Base-by-base conservation (phyloP, 345 rosid species). In the Eucalyptus curtisii region DNA sequence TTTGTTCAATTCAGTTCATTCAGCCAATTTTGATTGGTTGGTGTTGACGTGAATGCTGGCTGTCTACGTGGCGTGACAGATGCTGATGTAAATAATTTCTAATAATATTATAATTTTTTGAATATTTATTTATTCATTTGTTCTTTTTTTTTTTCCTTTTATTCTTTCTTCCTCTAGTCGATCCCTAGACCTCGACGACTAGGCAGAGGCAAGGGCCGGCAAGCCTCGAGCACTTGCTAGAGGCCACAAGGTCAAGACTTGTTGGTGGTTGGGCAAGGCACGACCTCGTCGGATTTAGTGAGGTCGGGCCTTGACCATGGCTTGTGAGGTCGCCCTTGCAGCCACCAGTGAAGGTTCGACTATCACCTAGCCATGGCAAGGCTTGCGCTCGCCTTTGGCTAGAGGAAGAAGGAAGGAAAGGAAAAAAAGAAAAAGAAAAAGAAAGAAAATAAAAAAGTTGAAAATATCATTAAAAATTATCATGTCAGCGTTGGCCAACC, bases 401-500 rank as follows among this genome's bases (percentile, higher is more conserved):
- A 52, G 2, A 52, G 25, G 1, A 7, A 52, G 25, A 52, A 7
- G 25, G 25, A 20, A 52, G 25, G 4, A 25, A 8, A 3, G 3
- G 50, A 10, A 1, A 19, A 52, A 52, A 7, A 7, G n/a, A 19
- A 2, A 7, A 1, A 50, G 8, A 7, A 0, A 49, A 0, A 52
- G 2, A 17, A 0, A 52, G 1, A 50, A 7, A 17, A 50, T 17
- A 49, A 45, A 15, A 16, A 19, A 1, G n/a, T 52, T 4, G 2
- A 52, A 52, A 52, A 52, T 3, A 52, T 3, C 0, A 52, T 52
- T 7, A 52, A 52, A 52, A 52, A 52, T 52, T 52, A 1, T 1
- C 1, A 52, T 2, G 4, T 52, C 0, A 3, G 5, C 0, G 2
- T 52, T 7, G 2, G 0, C 5, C 0, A 20, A 2, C 10, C 0